Base-by-base conservation (phyloP, 1,284 basidiomycete species). In the Flammula alnicola region DNA sequence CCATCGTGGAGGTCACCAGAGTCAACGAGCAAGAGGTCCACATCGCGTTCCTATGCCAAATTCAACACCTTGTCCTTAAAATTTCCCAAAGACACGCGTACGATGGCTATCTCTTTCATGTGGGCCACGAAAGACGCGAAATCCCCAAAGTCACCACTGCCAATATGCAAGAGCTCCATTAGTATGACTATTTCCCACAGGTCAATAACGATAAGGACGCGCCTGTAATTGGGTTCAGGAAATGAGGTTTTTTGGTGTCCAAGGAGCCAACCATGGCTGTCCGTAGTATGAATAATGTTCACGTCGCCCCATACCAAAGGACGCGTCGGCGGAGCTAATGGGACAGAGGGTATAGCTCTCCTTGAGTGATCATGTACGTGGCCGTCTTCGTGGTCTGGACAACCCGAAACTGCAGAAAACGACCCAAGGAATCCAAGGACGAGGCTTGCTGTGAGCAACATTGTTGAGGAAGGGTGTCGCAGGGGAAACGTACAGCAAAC, bases 1-100 rank as follows among this genome's bases (percentile, higher is more conserved):
- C 88, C 91, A 61, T 94, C 91, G 57, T 93, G 92, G 49, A 93
- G 68, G 65, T 93, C 87, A 14, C 88, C 88, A 17, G 84, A 85
- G 60, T 89, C 86, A 9, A 89, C 77, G 22, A 91, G 71, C 27
- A 89, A 71, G 5, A 89, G 74, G 63, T 90, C 87, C 8, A 87
- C 86, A 51, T 83, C 79, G 51, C 81, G 83, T 61, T 83, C 67
- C 81, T 85, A 49, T 79, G 20, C 1, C 11, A 33, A 11, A 12
- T n/a, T 30, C n/a, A 31, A 7, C 14, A 26, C 16, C 16, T 20
- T n/a, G 22, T 22, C 9, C 17, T 9, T 20, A 14, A 31, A 11
- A n/a, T 26, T 35, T 22, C n/a, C n/a, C 25, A 29, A 37, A 17
- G 12, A 49, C 49, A 11, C 26, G 67, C 77, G 36, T 55, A 80